phyloP scores from a whole-genome alignment of 108 stramenopile genomes.

The Bacterosira constricta region DNA sequence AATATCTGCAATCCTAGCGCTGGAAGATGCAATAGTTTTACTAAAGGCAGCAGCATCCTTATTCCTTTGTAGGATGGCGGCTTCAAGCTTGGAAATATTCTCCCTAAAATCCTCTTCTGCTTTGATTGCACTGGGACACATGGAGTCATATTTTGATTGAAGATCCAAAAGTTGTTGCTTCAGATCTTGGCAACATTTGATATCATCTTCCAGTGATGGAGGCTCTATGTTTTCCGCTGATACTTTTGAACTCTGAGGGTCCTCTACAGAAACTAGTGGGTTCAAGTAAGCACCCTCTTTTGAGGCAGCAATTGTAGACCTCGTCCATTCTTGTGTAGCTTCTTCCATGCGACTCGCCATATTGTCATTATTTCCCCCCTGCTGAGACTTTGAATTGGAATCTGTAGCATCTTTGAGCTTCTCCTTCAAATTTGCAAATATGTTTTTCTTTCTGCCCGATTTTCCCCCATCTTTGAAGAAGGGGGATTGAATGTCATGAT shows the following conservation, averaged over 20 bases:
- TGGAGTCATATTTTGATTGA: not conserved
- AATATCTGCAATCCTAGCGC: not conserved
- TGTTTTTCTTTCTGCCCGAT: no score
- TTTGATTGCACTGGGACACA: not conserved
- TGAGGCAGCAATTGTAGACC: not conserved
- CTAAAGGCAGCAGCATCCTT: not conserved
- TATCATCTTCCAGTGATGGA: not conserved
- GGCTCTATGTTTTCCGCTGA: not conserved
- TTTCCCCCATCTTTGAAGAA: no score
- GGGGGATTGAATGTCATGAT: no score
- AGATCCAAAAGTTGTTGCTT: not conserved
- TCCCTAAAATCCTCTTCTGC: not conserved
- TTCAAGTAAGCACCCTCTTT: not conserved
- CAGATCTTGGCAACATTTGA: not conserved
- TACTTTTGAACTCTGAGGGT: not conserved
- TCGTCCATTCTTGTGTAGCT: not conserved
- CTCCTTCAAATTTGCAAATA: no score
- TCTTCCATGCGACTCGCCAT: not conserved
- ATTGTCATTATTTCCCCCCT: no score
- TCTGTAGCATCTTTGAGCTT: no score
- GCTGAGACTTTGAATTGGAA: no score
- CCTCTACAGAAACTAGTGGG: not conserved
- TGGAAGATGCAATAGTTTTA: not conserved
- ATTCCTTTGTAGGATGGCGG: not conserved
- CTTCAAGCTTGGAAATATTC: not conserved